Evolutionary conservation across 2,329 filamentous ascomycete species (phyloP).

Genomic region (Botrytis sinoallii): DNA sequence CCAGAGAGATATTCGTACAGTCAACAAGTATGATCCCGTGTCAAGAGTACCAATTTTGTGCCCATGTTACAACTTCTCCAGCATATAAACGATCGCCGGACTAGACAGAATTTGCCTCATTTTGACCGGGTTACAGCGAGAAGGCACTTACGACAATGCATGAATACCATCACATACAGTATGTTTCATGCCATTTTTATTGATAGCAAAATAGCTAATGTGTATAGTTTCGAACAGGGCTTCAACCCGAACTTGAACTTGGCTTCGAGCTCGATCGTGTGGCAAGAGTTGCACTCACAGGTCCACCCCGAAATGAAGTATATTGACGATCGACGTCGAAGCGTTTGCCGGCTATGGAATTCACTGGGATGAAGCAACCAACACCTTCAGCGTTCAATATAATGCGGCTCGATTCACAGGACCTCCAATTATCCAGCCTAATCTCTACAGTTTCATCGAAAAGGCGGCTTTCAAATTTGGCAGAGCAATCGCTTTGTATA

Average conservation of each 20-base stretch:
- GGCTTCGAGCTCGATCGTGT: conserved; percentile 6
- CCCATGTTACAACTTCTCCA: background rate
- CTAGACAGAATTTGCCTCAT: background rate
- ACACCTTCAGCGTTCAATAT: conserved; percentile 26
- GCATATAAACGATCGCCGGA: background rate
- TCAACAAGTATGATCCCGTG: background rate
- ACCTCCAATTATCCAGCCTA: conserved; percentile 31
- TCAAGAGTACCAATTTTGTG: background rate
- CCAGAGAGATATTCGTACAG: conserved; percentile 6
- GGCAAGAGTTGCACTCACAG: conserved; percentile 28
- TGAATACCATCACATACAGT: conserved; percentile 8
- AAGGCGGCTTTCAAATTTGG: conserved; percentile 29
- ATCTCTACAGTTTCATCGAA: conserved; percentile 27
- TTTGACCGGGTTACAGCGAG: background rate
- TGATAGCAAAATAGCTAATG: background rate
- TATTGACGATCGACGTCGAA: conserved; percentile 16
- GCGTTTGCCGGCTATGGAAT: background rate
- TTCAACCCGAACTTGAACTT: background rate
- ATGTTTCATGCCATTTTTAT: background rate
- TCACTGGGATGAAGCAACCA: background rate
- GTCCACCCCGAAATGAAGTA: conserved; percentile 36
- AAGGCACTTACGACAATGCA: background rate
- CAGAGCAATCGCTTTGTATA: conserved; percentile 22
- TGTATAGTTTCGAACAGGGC: background rate
- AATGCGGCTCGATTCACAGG: conserved; percentile 23